A percentile compares a stretch with the other conserved stretches of the same genome.
These are phyloP conservation scores for Massariosphaeria phaeospora DNA, from an alignment of 495 filamentous ascomycete species.

Conservation along the genomic window DNA sequence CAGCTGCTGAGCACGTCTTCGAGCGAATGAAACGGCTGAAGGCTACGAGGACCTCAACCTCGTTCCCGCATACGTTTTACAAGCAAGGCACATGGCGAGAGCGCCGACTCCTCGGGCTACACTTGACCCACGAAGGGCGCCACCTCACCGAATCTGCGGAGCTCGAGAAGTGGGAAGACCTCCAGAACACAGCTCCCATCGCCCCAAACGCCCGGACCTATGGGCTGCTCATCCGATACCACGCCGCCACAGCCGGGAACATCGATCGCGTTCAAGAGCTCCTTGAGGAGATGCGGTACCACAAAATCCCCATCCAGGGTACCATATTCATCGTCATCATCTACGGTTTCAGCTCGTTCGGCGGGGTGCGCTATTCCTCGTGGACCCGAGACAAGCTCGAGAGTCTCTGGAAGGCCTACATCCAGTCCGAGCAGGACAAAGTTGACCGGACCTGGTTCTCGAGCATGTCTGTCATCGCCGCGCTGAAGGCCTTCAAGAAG, in stretches of 20 bases:
- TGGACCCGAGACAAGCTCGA: conserved; percentile 62
- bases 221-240: conserved; percentile 53
- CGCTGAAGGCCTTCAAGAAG: conserved; percentile 31
- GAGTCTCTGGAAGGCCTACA: conserved; percentile 38
- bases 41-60: conserved; percentile 38
- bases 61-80: conserved; percentile 34
- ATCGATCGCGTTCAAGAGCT: conserved; percentile 52
- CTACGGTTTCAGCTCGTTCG: conserved; percentile 69
- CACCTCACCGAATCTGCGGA: conserved; percentile 12
- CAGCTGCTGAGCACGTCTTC: conserved; percentile 72
- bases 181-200: conserved; percentile 53
- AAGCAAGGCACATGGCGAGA: conserved; percentile 31
- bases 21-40: conserved; percentile 67
- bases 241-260: conserved; percentile 51
- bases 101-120: conserved; percentile 36
- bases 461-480: conserved; percentile 13
- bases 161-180: conserved; percentile 12
- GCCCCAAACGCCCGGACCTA: conserved; percentile 62
- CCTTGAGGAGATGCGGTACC: conserved; percentile 61
- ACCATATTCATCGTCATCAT: conserved; percentile 64
- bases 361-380: conserved; percentile 52
- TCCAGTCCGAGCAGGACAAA: conserved; percentile 11
- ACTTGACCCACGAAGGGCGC: conserved; percentile 35
- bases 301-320: conserved; percentile 54
- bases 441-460: conserved; percentile 14